phyloP scores from a whole-genome alignment of 2,329 filamentous ascomycete species.

The Penicillium sp. region DNA sequence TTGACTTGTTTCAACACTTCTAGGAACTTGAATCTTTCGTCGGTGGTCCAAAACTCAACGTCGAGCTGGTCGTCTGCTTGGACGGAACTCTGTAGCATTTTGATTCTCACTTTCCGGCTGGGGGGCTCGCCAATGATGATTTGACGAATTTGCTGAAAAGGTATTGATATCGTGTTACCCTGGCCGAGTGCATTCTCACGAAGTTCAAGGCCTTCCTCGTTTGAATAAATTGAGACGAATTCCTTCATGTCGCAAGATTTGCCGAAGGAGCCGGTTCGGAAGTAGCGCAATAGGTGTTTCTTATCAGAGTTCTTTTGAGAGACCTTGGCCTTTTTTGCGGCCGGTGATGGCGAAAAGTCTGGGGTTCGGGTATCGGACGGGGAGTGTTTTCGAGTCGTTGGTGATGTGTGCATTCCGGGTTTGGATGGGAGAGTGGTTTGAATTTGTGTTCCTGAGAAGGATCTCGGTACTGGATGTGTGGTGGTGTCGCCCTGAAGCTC shows the following conservation, averaged over 20 bases:
- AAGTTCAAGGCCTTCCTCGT: conserved; percentile 14
- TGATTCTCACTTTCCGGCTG: conserved; percentile 34
- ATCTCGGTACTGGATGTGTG: conserved; percentile 21
- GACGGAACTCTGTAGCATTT: conserved; percentile 23
- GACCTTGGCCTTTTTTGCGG: conserved; percentile 14
- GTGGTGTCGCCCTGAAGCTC: conserved; percentile 42
- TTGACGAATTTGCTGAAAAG: conserved; percentile 24
- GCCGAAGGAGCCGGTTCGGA: conserved; percentile 25
- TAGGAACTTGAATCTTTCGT: conserved; percentile 26
- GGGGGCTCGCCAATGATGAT: conserved; percentile 20
- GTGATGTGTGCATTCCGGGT: conserved; percentile 1
- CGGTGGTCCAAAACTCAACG: conserved; percentile 29
- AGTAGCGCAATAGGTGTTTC: conserved; percentile 17
- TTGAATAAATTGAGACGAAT: conserved; percentile 16
- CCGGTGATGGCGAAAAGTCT: conserved; percentile 24
- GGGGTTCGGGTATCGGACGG: conserved; percentile 37
- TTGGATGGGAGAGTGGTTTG: conserved; percentile 3
- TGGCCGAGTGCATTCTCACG: background rate
- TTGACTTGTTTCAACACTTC: conserved; percentile 12
- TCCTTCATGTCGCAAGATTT: conserved; percentile 8
- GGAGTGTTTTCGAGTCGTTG: conserved; percentile 22
- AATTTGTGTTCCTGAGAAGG: conserved; percentile 7
- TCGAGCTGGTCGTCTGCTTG: conserved; percentile 23
- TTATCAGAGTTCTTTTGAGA: conserved; percentile 3
- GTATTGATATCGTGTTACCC: conserved; percentile 10